These are phyloP conservation scores for Plantago major DNA, from an alignment of 257 asterid species.

Conservation along the genomic window DNA sequence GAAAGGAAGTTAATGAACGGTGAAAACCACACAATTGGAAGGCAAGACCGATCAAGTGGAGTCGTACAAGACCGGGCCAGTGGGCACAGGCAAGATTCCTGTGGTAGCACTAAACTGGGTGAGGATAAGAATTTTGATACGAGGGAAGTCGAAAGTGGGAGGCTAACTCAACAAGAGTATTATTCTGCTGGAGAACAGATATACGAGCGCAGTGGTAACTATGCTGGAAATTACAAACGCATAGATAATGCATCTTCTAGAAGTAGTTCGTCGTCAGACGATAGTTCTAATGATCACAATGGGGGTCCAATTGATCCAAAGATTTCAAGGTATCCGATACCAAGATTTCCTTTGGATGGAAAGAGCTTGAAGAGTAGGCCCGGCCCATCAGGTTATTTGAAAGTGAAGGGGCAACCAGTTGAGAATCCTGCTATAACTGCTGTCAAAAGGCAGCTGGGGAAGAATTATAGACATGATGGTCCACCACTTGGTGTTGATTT, in stretches of 20 bases:
- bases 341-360: constrained; percentile 37
- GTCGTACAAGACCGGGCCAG: constrained; percentile 77
- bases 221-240: constrained; percentile 33
- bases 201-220: constrained; percentile 43
- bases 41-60: constrained; percentile 75
- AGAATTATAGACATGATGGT: constrained; percentile 67
- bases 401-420: constrained; percentile 63
- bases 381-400: constrained; percentile 93
- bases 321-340: constrained; percentile 41
- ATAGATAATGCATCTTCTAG: constrained; percentile 64
- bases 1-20: constrained; percentile 59
- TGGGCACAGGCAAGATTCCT: constrained; percentile 88
- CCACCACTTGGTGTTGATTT: constrained; percentile 89
- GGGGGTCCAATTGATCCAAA: constrained; percentile 35
- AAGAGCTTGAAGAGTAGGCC: constrained; percentile 47
- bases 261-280: constrained; percentile 59
- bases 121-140: constrained; percentile 49
- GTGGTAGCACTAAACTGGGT: constrained; percentile 90
- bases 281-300: constrained; percentile 36
- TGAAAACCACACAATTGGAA: constrained; percentile 39
- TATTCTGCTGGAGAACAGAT: constrained; percentile 49
- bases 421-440: constrained; percentile 79
- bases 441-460: constrained; percentile 88
- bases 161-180: constrained; percentile 36
- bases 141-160: constrained; percentile 75